Evolutionary conservation across 2,329 filamentous ascomycete species (phyloP).

Genomic region (Cladophialophora carrionii): DNA sequence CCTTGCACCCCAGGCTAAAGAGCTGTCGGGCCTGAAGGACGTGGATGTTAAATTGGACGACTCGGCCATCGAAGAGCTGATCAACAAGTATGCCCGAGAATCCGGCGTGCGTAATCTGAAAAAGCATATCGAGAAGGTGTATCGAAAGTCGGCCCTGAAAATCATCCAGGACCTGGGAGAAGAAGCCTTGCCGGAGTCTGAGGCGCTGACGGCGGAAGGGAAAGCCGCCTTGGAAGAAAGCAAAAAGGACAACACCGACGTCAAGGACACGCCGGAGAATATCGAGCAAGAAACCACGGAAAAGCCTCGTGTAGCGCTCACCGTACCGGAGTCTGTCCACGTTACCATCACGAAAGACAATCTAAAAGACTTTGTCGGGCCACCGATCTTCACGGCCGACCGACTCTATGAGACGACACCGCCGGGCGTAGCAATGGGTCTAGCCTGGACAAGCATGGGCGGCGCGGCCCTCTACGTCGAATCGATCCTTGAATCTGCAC

Average conservation of each 20-base stretch:
- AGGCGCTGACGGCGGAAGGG: slow-evolving; percentile 81
- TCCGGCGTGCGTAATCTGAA: slow-evolving; percentile 96
- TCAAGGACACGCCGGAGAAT: slow-evolving; percentile 63
- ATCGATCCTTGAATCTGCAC: slow-evolving; percentile 84
- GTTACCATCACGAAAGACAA: slow-evolving; percentile 86
- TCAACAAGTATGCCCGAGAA: slow-evolving; percentile 98
- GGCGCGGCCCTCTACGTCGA: slow-evolving; percentile 96
- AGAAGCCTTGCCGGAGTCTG: slow-evolving; percentile 75
- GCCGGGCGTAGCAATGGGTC: slow-evolving; percentile 92
- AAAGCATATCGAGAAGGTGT: slow-evolving; percentile 99
- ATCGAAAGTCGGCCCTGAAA: slow-evolving; percentile 93
- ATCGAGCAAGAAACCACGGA: slow-evolving; percentile 65
- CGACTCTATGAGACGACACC: slow-evolving; percentile 92
- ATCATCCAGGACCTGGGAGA: slow-evolving; percentile 95
- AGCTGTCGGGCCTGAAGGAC: slow-evolving; percentile 84
- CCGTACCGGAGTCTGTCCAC: slow-evolving; percentile 84
- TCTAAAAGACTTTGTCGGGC: slow-evolving; percentile 94
- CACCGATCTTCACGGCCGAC: slow-evolving; percentile 93
- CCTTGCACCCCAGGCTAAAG: slow-evolving; percentile 89
- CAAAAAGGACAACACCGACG: slow-evolving; percentile 65
- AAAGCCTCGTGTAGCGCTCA: slow-evolving; percentile 72
- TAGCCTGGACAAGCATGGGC: slow-evolving; percentile 97
- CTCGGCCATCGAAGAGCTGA: slow-evolving; percentile 90
- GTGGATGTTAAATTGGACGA: slow-evolving; percentile 86
- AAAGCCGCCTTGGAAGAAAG: slow-evolving; percentile 74